These are phyloP conservation scores for cucumber (Cucumis sativus) DNA, from an alignment of 306 rosid species.

Conservation along the genomic window Cucumber_9930_V3 NC_026660.2:25981501-25982000, in stretches of 20 bases:
- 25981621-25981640: too few relatives aligned
- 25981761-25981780: not conserved
- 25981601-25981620: too few relatives aligned
- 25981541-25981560: not conserved
- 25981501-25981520: not conserved
- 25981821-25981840: too few relatives aligned
- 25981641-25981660: too few relatives aligned
- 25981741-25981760: not conserved
- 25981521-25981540: not conserved
- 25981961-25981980: slow-evolving; percentile 16
- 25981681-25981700: not conserved
- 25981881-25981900: not conserved
- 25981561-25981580: not conserved
- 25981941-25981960: not conserved
- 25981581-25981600: too few relatives aligned
- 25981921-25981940: not conserved
- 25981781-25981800: not conserved
- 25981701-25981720: not conserved
- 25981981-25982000: not conserved
- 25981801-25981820: not conserved
- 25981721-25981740: not conserved
- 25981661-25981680: too few relatives aligned
- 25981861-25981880: too few relatives aligned
- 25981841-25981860: too few relatives aligned
- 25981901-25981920: not conserved